Conservation (phyloP, 179 eudicot genomes). For the Heliamphora pulchella region DNA sequence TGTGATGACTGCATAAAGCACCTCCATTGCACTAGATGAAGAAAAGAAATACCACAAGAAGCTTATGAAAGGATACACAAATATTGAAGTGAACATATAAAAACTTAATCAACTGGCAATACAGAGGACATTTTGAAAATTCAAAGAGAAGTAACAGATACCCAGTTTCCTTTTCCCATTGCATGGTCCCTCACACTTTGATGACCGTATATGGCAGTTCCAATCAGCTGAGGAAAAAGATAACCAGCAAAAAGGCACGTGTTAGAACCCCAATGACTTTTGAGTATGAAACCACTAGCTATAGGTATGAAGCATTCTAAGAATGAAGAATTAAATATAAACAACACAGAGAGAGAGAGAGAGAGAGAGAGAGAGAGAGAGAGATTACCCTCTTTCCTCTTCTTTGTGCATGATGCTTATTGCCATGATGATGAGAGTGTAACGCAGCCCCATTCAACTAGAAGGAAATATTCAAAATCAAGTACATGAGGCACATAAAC, state of each 20-base stretch:
- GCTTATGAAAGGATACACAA: background rate
- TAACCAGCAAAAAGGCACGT: slow-evolving; percentile 8
- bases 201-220: slow-evolving; percentile 26
- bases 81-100: too few relatives aligned
- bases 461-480: background rate
- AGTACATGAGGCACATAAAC: background rate
- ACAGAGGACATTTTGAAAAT: background rate
- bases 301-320: background rate
- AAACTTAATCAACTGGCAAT: background rate
- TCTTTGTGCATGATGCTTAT: background rate
- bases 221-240: slow-evolving; percentile 28
- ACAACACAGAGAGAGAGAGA: background rate
- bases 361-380: background rate
- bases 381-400: background rate
- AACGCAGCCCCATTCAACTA: slow-evolving; percentile 4
- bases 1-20: slow-evolving; percentile 25
- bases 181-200: slow-evolving; percentile 25
- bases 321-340: background rate
- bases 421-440: background rate
- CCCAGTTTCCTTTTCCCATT: slow-evolving; percentile 4
- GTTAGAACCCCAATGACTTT: background rate
- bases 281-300: background rate
- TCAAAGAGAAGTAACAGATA: background rate
- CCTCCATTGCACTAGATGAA: slow-evolving; percentile 34
- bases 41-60: background rate